Evolutionary conservation across 257 asterid species (phyloP).

Genomic region (Solanum dulcamara): DNA sequence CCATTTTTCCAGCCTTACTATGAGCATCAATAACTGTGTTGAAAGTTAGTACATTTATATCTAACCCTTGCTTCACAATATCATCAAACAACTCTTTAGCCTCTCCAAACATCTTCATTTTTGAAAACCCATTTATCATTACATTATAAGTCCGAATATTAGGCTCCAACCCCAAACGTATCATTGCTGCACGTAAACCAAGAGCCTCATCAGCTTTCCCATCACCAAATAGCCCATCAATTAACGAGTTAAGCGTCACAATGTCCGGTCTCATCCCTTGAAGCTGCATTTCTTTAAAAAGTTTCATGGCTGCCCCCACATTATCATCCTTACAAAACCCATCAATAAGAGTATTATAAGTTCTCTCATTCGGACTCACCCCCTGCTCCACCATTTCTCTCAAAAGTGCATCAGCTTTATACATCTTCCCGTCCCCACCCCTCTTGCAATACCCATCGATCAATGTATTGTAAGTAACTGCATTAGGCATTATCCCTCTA

Average conservation of each 20-base stretch:
- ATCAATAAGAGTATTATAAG: constrained; percentile 61
- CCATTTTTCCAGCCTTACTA: constrained; percentile 52
- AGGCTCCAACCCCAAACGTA: constrained; percentile 45
- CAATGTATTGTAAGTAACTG: constrained; percentile 59
- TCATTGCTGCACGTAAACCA: constrained; percentile 49
- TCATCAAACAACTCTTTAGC: constrained; percentile 52
- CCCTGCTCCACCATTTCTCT: constrained; percentile 66
- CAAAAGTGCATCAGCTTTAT: constrained; percentile 47
- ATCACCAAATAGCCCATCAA: constrained; percentile 45
- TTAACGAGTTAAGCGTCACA: constrained; percentile 55
- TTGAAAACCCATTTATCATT: constrained; percentile 51
- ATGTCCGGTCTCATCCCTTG: constrained; percentile 35
- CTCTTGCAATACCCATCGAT: constrained; percentile 68
- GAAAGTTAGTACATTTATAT: constrained; percentile 37
- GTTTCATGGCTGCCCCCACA: constrained; percentile 34
- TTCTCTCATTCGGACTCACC: constrained; percentile 39
- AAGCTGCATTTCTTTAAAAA: constrained; percentile 57
- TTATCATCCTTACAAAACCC: constrained; percentile 78
- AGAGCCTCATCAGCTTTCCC: constrained; percentile 58
- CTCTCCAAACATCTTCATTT: constrained; percentile 44
- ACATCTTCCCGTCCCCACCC: constrained; percentile 66
- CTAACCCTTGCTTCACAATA: constrained; percentile 33
- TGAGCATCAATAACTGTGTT: constrained; percentile 63
- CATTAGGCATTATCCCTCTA: constrained; percentile 48
- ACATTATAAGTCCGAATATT: constrained; percentile 53